Evolutionary conservation across 75 land plant species (phyloP).

Genomic region (Pinus tabuliformis): DNA sequence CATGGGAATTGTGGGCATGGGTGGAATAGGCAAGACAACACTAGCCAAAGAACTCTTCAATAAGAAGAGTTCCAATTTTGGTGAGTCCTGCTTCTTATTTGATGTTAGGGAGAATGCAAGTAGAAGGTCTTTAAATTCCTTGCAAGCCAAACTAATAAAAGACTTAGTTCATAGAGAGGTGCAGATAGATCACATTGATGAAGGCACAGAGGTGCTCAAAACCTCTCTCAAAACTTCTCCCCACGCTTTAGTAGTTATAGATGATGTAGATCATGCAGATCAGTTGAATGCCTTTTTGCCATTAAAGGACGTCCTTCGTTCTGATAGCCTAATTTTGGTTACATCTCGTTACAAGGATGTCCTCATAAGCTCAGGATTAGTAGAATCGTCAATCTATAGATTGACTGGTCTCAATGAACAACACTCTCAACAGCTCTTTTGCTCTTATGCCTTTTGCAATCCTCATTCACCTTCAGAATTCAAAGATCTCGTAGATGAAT

Average conservation of each 20-base stretch:
- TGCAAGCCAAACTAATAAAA: neutral
- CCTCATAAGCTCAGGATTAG: neutral
- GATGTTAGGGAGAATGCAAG: neutral
- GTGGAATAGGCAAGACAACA: neutral
- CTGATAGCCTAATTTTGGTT: neutral
- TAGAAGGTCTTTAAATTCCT: neutral
- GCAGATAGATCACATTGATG: neutral
- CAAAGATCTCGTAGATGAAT: neutral
- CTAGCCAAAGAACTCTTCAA: slow-evolving; percentile 1
- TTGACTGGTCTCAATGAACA: neutral
- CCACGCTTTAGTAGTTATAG: neutral
- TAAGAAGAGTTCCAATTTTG: neutral
- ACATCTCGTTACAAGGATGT: neutral
- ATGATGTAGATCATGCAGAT: slow-evolving; percentile 5
- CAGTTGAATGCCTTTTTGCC: neutral
- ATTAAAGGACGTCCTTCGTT: neutral
- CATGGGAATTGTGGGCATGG: slow-evolving; percentile 3
- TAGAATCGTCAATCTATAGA: neutral
- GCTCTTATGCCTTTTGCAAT: neutral
- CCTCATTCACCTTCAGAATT: neutral
- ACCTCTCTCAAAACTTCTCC: neutral
- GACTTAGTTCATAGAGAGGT: neutral
- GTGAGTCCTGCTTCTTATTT: neutral
- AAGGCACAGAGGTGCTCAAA: neutral
- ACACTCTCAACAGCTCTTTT: neutral